Evolutionary conservation across 169 alveolate species (phyloP).

Genomic region (Eimeria praecox): DNA sequence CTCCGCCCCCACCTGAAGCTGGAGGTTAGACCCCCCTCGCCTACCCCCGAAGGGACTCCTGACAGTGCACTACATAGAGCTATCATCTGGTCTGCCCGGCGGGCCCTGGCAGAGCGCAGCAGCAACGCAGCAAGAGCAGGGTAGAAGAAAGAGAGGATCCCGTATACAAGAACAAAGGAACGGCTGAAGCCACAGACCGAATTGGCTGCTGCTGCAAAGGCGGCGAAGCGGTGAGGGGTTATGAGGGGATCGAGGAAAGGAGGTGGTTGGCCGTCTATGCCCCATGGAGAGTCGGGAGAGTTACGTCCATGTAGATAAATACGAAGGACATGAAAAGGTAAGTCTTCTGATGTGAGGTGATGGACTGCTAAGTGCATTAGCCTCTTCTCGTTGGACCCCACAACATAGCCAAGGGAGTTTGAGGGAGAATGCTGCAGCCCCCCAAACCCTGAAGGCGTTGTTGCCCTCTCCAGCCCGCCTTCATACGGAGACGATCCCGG

Average conservation of each 20-base stretch:
- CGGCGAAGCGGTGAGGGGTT: constrained; percentile 75
- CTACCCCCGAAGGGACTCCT: constrained; percentile 34
- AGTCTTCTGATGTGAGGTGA: constrained; percentile 78
- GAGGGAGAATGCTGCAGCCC: constrained; percentile 45
- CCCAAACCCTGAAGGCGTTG: background rate
- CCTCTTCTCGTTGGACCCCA: constrained; percentile 27
- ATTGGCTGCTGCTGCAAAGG: constrained; percentile 80
- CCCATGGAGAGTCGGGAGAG: constrained; percentile 80
- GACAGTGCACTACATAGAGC: constrained; percentile 55
- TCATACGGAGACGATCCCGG: background rate
- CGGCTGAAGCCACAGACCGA: constrained; percentile 70
- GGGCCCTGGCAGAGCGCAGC: constrained; percentile 42
- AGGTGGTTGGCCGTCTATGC: constrained; percentile 80
- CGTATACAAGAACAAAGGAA: background rate
- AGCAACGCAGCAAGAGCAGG: constrained; percentile 78
- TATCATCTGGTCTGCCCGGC: constrained; percentile 68
- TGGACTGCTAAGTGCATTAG: constrained; percentile 50
- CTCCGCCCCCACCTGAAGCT: constrained; percentile 35
- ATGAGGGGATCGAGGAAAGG: constrained; percentile 66
- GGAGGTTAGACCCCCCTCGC: background rate
- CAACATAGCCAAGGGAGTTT: constrained; percentile 23
- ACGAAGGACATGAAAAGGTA: constrained; percentile 83
- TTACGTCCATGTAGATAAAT: constrained; percentile 78
- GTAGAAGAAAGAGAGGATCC: constrained; percentile 19
- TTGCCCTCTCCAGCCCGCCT: background rate